These are phyloP conservation scores for Triticum monococcum DNA, from an alignment of 176 grass and related monocot species.

Conservation along the genomic window DNA sequence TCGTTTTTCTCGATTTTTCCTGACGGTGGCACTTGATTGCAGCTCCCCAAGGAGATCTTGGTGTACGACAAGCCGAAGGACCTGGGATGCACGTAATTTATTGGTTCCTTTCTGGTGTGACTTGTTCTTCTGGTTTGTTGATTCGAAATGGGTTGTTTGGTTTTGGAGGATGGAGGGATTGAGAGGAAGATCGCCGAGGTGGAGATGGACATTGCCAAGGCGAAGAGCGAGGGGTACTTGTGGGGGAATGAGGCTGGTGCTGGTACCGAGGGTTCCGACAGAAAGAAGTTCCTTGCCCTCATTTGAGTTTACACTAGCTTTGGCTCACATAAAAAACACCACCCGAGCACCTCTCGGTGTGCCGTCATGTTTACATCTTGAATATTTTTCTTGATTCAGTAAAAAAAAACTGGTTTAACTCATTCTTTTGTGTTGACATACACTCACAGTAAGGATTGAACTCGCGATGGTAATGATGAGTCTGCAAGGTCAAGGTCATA, in stretches of 20 bases:
- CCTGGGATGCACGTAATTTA: constrained; percentile 82
- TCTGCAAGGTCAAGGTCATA: no score
- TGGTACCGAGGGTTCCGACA: constrained; percentile 5
- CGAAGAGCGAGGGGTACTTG: no score
- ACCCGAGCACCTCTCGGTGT: no score
- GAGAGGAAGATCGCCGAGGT: constrained; percentile 78
- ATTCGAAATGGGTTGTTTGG: constrained; percentile 16
- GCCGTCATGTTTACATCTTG: no score
- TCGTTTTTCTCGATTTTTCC: background rate
- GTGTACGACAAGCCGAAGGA: constrained; percentile 86
- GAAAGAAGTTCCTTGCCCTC: constrained; percentile 68
- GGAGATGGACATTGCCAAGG: constrained; percentile 63
- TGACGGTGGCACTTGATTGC: constrained; percentile 9
- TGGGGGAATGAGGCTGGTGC: background rate
- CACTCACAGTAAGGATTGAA: no score
- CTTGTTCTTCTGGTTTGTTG: background rate
- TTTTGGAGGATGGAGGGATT: constrained; percentile 44
- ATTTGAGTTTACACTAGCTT: constrained; percentile 96
- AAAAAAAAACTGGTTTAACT: no score
- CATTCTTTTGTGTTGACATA: no score
- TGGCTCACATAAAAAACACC: constrained; percentile 40
- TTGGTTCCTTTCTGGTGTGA: background rate
- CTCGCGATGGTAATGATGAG: no score
- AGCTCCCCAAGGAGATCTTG: constrained; percentile 70
- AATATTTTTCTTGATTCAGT: no score